Conservation (phyloP, 179 eudicot species). For the Spinacia oleracea region DNA sequence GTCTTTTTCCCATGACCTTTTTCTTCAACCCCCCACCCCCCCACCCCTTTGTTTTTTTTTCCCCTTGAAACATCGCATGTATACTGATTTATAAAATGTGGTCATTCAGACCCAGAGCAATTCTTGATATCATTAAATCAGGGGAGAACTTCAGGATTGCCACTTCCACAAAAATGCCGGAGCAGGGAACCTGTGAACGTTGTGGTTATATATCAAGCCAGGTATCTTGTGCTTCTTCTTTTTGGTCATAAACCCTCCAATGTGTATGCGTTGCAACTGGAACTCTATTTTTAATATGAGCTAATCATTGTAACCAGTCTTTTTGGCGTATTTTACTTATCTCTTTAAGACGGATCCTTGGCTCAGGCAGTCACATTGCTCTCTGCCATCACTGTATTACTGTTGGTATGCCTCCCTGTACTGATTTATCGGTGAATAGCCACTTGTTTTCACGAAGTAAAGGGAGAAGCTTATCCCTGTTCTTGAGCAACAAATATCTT, state of each 20-base stretch:
- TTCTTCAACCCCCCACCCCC: not conserved
- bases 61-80: conserved; percentile 4
- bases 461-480: not conserved
- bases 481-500: not conserved
- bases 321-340: not conserved
- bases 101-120: conserved; percentile 78
- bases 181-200: conserved; percentile 92
- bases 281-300: not conserved
- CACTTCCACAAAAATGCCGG: conserved; percentile 92
- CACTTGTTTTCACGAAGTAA: not conserved
- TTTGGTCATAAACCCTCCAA: not conserved
- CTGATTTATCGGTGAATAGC: not conserved
- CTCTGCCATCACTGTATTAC: not conserved
- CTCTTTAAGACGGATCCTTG: not conserved
- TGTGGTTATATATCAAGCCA: conserved; percentile 98
- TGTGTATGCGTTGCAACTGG: not conserved
- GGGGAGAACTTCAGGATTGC: conserved; percentile 94
- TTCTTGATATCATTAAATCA: conserved; percentile 93
- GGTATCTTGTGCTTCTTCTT: conserved; percentile 38
- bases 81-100: conserved; percentile 18
- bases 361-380: not conserved
- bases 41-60: too few species aligned
- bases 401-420: not conserved
- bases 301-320: not conserved
- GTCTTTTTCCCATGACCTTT: conserved; percentile 29